phyloP scores from a whole-genome alignment of 805 yeast species.

The Kodamaea fukazawae region DNA sequence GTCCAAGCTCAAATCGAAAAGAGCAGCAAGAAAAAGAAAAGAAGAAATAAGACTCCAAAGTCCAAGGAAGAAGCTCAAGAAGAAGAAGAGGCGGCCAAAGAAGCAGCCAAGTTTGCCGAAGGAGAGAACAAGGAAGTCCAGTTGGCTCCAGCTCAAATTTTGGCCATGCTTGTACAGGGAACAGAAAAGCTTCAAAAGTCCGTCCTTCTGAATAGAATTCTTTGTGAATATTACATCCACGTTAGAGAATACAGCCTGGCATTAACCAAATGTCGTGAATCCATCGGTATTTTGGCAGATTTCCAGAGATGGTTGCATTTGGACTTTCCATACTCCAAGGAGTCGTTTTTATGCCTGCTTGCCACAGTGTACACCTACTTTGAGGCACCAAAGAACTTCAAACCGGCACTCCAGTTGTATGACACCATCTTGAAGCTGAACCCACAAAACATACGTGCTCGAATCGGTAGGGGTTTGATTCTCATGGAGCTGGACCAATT shows the following conservation, averaged over 20 bases:
- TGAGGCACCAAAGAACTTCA: constrained; percentile 87
- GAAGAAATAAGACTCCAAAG: constrained; percentile 9
- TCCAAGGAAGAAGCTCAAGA: constrained; percentile 11
- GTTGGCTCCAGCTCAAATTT: constrained; percentile 48
- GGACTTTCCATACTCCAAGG: constrained; percentile 49
- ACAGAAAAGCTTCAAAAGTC: constrained; percentile 39
- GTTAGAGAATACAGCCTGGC: constrained; percentile 59
- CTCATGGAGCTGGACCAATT: constrained; percentile 62
- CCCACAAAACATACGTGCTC: constrained; percentile 52
- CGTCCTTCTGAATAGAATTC: constrained; percentile 63
- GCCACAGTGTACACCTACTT: constrained; percentile 79
- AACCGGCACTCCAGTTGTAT: constrained; percentile 69
- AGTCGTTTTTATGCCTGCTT: constrained; percentile 58
- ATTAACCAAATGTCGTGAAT: constrained; percentile 55
- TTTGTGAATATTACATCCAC: constrained; percentile 57
- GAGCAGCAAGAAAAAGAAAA: constrained; percentile 19
- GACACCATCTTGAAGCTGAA: constrained; percentile 51
- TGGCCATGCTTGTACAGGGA: constrained; percentile 51
- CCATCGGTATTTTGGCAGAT: constrained; percentile 54
- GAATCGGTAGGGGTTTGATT: constrained; percentile 80
- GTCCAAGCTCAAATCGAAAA: constrained; percentile 10
- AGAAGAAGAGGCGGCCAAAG: constrained; percentile 14
- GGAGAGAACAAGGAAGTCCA: constrained; percentile 8
- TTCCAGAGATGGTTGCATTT: constrained; percentile 46
- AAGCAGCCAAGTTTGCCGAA: constrained; percentile 11